Base-by-base conservation (phyloP, 2,329 filamentous ascomycete species). In the Neopestalotiopsis sp. region DNA sequence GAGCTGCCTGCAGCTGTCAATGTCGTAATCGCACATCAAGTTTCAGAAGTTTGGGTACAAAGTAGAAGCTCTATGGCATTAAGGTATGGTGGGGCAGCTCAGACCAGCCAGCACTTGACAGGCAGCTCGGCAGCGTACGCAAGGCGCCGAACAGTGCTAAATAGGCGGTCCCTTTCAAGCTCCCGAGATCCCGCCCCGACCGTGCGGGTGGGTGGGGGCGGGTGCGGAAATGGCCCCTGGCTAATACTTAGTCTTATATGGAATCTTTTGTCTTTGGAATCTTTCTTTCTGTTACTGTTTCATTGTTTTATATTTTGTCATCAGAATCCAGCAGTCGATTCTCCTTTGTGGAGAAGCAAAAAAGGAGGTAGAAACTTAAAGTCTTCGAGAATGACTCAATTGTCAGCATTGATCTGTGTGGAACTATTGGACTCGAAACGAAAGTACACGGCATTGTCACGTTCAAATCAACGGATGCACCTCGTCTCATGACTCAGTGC, bases 1-100 rank as follows among this genome's bases (percentile, higher is more conserved):
- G 24, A 30, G 32, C 14, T 60, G 14, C 57, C 14, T 60, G 14
- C 57, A 30, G 28, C 57, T 28, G 28, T 4, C 57, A 60, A 34
- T 60, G 32, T 60, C 45, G 45, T 52, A 52, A 52, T 52, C 45
- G 45, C 45, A 52, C 45, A 52, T 52, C 45, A 24, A 52, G 17
- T 52, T 52, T 20, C 17, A 20, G n/a, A 52, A 20, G 14, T 4
- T 52, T 52, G 45, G n/a, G 42, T n/a, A 28, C 24, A 28, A 28
- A 28, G 24, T 28, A 28, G 45, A 52, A 17, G 14, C n/a, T 52
- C 45, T 52, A 28, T 28, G 24, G 24, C 24, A 28, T 28, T 28
- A 28, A 28, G 24, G 24, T 28, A 28, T 24, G 45, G 45, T 52
- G 45, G 45, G 45, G 45, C 45, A 52, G n/a, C 45, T 28, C 24